A percentile compares a stretch with the other conserved stretches of the same genome.
Evolutionary conservation across 805 yeast species (phyloP).

Genomic region (Hanseniaspora nectarophila): DNA sequence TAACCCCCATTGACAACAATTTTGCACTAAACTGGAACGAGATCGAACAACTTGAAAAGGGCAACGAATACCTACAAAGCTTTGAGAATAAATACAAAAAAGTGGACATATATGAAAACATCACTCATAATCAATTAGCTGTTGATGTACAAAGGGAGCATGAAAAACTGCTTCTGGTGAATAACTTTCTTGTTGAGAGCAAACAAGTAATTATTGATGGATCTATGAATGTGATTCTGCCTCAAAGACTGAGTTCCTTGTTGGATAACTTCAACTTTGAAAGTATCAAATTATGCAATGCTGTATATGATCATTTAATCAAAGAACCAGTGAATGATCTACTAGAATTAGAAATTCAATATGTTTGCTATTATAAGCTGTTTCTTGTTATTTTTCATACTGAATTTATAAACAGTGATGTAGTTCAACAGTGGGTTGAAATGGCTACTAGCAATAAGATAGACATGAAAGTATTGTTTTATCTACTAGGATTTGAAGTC

Average conservation of each 20-base stretch:
- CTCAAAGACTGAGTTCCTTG: constrained; percentile 20
- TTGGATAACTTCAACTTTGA: constrained; percentile 20
- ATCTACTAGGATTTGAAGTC: constrained; percentile 21
- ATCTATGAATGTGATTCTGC: constrained; percentile 19
- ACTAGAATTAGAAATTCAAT: constrained; percentile 19
- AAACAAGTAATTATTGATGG: constrained; percentile 18
- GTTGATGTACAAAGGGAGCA: constrained; percentile 20
- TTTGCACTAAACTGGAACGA: neutral
- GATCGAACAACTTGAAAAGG: neutral
- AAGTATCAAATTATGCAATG: constrained; percentile 19
- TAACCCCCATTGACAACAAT: neutral
- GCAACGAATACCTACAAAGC: neutral
- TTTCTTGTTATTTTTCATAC: constrained; percentile 23
- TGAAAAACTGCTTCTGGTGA: constrained; percentile 21
- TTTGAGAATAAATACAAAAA: neutral
- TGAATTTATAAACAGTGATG: constrained; percentile 18
- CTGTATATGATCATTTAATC: constrained; percentile 14
- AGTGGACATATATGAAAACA: neutral
- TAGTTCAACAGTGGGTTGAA: constrained; percentile 16
- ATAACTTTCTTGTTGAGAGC: constrained; percentile 19
- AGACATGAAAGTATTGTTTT: constrained; percentile 24
- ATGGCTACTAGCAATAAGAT: constrained; percentile 10
- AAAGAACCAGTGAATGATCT: constrained; percentile 13
- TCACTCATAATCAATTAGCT: constrained; percentile 11
- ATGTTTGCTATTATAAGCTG: constrained; percentile 19